Base-by-base conservation (phyloP, 73 alveolate species). In the Paramecium octaurelia region DNA sequence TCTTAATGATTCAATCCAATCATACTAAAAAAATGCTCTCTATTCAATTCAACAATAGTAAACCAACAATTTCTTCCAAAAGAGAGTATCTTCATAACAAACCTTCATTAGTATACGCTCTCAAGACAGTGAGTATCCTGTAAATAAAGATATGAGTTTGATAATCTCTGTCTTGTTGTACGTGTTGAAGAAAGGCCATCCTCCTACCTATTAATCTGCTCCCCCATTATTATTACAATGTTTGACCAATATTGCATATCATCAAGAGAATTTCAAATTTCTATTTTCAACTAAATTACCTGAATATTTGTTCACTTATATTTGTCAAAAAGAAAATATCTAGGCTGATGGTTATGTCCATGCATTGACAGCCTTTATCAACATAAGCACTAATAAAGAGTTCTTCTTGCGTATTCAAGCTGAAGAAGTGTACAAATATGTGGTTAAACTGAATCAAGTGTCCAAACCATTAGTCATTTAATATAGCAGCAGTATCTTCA, bases 391-490 rank as follows among this genome's bases (percentile, higher is more conserved):
- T 1, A 80, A 42, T 23, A 40, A 46, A 27, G 91, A 80, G 18
- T 80, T 80, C 12, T 80, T 44, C 31, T 43, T 43, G 12, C 46
- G 91, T 9, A 80, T 80, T 23, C 24, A 80, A 80, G 75, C 91
- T 4, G 91, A 80, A 35, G 91, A 80, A 23, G 91, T 80, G 3
- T 80, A 80, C 18, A 80, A 80, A 80, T 80, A 80, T 44, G 91
- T 80, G n/a, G 91, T 44, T 3, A 80, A 80, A 80, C 21, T 80
- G 16, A 80, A 80, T 48, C 34, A 44, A 35, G 46, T 31, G 20
- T 42, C 91, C 6, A 80, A 80, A 80, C 70, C 91, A 23, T 35
- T 80, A 24, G 91, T 80, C n/a, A 80, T 80, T 44, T 46, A 80
- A 43, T 80, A 80, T 35, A 80, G 91, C 23, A 31, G 64, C 3